Evolutionary conservation across 2,329 filamentous ascomycete species (phyloP), one percentile per base, ranked within the genome.

Genomic region (Pseudovirgaria hyperparasitica): DNA sequence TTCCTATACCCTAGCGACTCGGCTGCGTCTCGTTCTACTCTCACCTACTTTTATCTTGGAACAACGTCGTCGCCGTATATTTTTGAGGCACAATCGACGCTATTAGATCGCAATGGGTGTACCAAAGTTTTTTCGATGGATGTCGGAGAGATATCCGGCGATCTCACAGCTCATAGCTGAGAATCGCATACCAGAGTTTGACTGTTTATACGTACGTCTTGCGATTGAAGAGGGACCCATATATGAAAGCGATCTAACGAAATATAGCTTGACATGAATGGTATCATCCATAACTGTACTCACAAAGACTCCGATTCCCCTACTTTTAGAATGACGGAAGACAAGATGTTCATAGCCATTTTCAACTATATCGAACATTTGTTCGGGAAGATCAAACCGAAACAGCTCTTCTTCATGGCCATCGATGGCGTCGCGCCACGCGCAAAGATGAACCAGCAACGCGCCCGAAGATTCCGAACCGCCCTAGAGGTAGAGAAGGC

Each of bases 291-390:
- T 59, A 98, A 98, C 57, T 98, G 90, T 57, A 98, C 90, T 30
- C 90, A 98, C 61, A 93, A 90, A 49, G 87, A 98, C 58, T 78
- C 82, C 14, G 86, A 92, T 49, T 86, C 87, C 50, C 75, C 85
- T 4, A 84, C 82, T 2, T 92, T 92, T 47, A 84, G 90, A 29
- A 76, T 96, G 58, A 87, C 79, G 31, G 92, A 98, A 55, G 87
- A 98, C 54, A 82, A 94, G 57, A 98, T 98, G 90, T 98, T 98
- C 52, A 94, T 98, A 42, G 81, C 85, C 32, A 98, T 98, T 46
- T 98, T 98, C 72, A 96, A 96, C 60, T 98, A 98, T 55, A 98
- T 98, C 40, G 90, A 98, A 57, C 90, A 98, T 61, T 60, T 98
- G 28, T 98, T 92, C 55, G 86, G 87, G 43, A 98, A 94, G 58